Evolutionary conservation across 495 filamentous ascomycete species (phyloP).

Genomic region (Talaromyces thailandensis): DNA sequence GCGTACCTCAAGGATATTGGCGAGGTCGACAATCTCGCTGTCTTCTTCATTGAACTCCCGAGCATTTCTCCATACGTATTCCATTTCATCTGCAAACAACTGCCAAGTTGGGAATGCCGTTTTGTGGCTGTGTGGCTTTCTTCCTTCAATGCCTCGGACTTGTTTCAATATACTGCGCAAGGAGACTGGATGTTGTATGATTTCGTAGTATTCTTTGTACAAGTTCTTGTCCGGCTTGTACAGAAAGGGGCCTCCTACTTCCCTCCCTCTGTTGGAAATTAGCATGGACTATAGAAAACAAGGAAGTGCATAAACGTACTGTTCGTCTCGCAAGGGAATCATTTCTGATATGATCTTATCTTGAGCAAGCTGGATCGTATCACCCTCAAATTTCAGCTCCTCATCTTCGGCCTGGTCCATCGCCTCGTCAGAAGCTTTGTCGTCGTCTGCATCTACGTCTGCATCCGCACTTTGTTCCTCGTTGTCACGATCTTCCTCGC

Average conservation of each 20-base stretch:
- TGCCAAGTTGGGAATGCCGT: conserved; percentile 72
- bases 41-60: conserved; percentile 82
- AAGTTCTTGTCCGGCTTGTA: conserved; percentile 23
- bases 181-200: conserved; percentile 66
- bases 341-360: conserved; percentile 66
- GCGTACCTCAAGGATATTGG: conserved; percentile 65
- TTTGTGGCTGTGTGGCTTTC: conserved; percentile 51
- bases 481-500: conserved; percentile 20
- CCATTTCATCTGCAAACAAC: conserved; percentile 67
- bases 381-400: conserved; percentile 47
- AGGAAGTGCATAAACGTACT: conserved; percentile 30
- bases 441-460: conserved; percentile 20
- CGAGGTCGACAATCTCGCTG: conserved; percentile 65
- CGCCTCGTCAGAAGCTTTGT: conserved; percentile 13
- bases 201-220: conserved; percentile 59
- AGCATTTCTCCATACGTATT: conserved; percentile 78
- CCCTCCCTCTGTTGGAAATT: conserved; percentile 16
- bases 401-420: conserved; percentile 32
- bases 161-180: conserved; percentile 62
- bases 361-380: conserved; percentile 70
- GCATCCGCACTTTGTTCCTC: conserved; percentile 25
- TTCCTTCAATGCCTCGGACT: conserved; percentile 57
- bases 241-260: conserved; percentile 22
- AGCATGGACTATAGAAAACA: conserved; percentile 5
- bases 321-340: conserved; percentile 50